A percentile compares a stretch with the other conserved stretches of the same genome.
Evolutionary conservation across 768 basidiomycete genomes (phyloP).

Genomic region (Rhizopogon vinicolor): DNA sequence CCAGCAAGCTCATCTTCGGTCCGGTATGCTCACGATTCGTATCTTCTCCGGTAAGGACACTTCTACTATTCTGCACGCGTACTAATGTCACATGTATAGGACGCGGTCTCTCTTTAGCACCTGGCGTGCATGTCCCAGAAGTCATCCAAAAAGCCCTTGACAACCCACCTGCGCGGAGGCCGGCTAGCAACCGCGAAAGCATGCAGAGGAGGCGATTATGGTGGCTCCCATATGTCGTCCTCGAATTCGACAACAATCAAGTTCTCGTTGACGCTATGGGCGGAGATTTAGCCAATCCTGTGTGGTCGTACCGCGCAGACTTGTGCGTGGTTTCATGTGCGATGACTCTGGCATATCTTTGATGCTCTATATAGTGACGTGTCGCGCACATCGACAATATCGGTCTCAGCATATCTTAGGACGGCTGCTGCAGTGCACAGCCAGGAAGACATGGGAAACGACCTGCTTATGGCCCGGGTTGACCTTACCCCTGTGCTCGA

Average conservation of each 20-base stretch:
- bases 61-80: neutral
- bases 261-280: constrained; percentile 94
- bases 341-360: neutral
- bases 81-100: constrained; percentile 35
- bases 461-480: constrained; percentile 88
- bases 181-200: constrained; percentile 80
- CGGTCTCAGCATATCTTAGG: constrained; percentile 87
- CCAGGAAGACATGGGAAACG: constrained; percentile 95
- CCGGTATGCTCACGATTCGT: constrained; percentile 91
- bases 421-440: constrained; percentile 68
- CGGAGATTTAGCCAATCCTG: constrained; percentile 84
- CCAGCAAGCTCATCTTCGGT: constrained; percentile 56
- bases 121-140: constrained; percentile 74
- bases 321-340: constrained; percentile 58
- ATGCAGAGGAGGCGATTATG: constrained; percentile 88
- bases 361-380: constrained; percentile 67
- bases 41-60: constrained; percentile 79
- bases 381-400: constrained; percentile 87
- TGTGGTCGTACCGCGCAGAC: constrained; percentile 94
- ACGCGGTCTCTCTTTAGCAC: constrained; percentile 76
- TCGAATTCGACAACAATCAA: constrained; percentile 98
- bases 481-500: constrained; percentile 85
- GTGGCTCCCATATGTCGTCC: constrained; percentile 96
- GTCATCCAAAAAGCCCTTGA: constrained; percentile 82
- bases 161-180: constrained; percentile 48